Percentiles rank a stretch among this genome's conserved stretches.
Evolutionary conservation across 2,329 filamentous ascomycete species (phyloP).

Genomic region (Aaosphaeria arxii): DNA sequence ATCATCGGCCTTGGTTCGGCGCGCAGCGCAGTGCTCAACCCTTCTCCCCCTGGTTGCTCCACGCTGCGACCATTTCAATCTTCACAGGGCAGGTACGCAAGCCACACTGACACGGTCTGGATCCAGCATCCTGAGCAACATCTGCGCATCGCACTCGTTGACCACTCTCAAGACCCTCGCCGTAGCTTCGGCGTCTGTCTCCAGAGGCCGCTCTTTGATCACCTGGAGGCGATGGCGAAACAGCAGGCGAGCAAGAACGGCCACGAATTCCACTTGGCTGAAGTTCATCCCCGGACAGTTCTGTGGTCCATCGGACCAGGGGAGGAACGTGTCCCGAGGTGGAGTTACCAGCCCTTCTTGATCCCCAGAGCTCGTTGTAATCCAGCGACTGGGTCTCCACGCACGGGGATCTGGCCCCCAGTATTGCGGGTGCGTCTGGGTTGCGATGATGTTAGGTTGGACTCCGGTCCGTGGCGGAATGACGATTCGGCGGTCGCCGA

Average conservation of each 20-base stretch:
- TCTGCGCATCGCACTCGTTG: slow-evolving; percentile 5
- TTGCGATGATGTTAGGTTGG: slow-evolving; percentile 14
- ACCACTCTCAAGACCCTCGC: slow-evolving; percentile 1
- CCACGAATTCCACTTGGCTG: slow-evolving; percentile 36
- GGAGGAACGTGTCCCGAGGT: slow-evolving; percentile 7
- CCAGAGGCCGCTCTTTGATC: slow-evolving; percentile 1
- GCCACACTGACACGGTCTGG: slow-evolving; percentile 2
- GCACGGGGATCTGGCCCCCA: slow-evolving; percentile 19
- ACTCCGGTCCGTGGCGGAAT: slow-evolving; percentile 10
- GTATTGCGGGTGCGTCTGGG: slow-evolving; percentile 26
- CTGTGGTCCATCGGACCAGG: slow-evolving; percentile 16
- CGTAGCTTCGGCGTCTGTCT: slow-evolving; percentile 1
- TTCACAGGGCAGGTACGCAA: not conserved
- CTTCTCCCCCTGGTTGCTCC: too few species aligned
- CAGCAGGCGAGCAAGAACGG: slow-evolving; percentile 21
- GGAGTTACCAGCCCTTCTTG: slow-evolving; percentile 3
- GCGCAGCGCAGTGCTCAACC: too few species aligned
- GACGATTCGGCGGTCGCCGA: not conserved
- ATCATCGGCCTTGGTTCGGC: too few species aligned
- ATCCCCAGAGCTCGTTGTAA: not conserved
- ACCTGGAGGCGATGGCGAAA: slow-evolving; percentile 4
- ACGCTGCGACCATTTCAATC: too few species aligned
- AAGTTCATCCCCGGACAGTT: slow-evolving; percentile 33
- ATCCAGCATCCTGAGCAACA: slow-evolving; percentile 7
- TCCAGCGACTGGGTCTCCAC: slow-evolving; percentile 33